phyloP scores from a whole-genome alignment of 225 moss, liverwort and hornwort species.

The Polytrichum formosum region DNA sequence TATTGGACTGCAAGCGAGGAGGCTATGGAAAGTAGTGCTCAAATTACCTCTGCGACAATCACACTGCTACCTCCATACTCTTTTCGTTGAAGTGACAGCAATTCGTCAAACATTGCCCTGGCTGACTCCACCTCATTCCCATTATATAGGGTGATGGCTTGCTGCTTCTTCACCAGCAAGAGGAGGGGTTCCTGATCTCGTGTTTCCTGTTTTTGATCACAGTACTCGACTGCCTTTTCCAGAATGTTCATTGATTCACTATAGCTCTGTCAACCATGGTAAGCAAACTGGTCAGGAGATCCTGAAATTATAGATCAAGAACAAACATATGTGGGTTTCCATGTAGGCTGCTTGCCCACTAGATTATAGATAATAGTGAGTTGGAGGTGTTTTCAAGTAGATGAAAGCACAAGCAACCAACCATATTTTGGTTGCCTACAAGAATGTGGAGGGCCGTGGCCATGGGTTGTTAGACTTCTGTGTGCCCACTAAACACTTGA shows the following conservation, averaged over 20 bases:
- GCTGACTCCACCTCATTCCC: conserved; percentile 49
- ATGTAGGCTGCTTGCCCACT: too few species aligned
- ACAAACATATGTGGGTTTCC: too few species aligned
- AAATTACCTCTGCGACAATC: conserved; percentile 62
- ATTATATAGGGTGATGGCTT: conserved; percentile 70
- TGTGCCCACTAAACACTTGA: too few species aligned
- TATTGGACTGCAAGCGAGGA: too few species aligned
- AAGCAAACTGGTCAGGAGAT: too few species aligned
- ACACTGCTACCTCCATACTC: conserved; percentile 76
- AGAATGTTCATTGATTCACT: conserved; percentile 49
- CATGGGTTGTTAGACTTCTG: too few species aligned
- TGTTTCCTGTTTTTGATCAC: conserved; percentile 31
- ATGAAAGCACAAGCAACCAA: too few species aligned
- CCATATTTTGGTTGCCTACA: too few species aligned
- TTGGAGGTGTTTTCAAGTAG: too few species aligned
- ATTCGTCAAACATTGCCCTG: conserved; percentile 63
- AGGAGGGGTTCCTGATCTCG: conserved; percentile 53
- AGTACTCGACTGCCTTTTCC: conserved; percentile 48
- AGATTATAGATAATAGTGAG: too few species aligned
- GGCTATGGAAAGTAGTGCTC: background rate
- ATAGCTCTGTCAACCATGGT: conserved; percentile 38
- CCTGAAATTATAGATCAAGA: too few species aligned
- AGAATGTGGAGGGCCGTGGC: too few species aligned
- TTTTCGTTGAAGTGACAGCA: conserved; percentile 63
- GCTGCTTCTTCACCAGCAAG: conserved; percentile 70